Evolutionary conservation across 2,329 filamentous ascomycete genomes (phyloP).

Genomic region (Calycina herbarum): DNA sequence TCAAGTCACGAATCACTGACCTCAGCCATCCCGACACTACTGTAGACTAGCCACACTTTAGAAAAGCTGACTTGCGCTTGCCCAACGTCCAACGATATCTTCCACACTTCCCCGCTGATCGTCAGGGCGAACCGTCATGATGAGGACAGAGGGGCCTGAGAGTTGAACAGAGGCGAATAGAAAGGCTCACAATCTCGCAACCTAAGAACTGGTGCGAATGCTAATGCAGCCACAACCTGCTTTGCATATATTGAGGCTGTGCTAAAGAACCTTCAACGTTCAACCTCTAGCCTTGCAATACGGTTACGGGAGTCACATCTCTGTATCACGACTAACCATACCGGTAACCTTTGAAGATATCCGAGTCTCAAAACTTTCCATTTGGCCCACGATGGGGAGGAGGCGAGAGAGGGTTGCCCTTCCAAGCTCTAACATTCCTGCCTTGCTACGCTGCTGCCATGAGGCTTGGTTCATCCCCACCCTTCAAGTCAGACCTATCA

Average conservation of each 20-base stretch:
- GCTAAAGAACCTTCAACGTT: background rate
- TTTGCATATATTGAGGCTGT: background rate
- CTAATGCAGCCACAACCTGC: background rate
- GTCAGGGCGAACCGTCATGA: background rate
- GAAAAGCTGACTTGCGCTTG: background rate
- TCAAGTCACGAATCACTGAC: conserved; percentile 2
- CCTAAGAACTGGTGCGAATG: background rate
- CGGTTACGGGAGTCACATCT: background rate
- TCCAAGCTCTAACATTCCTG: background rate
- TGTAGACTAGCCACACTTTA: background rate
- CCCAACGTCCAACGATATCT: background rate
- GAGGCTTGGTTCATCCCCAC: background rate
- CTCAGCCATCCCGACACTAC: background rate
- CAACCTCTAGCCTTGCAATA: background rate
- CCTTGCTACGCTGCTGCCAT: background rate
- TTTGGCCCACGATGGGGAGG: background rate
- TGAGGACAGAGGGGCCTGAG: background rate
- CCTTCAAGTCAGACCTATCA: background rate
- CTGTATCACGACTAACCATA: background rate
- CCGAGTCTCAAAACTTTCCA: background rate
- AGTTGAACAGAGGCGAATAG: background rate
- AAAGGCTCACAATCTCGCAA: background rate
- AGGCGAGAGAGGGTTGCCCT: background rate
- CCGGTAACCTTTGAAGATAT: background rate
- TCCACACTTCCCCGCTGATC: background rate